phyloP scores from a whole-genome alignment of 441 rosid species.

The Aquilaria agallochum region DNA sequence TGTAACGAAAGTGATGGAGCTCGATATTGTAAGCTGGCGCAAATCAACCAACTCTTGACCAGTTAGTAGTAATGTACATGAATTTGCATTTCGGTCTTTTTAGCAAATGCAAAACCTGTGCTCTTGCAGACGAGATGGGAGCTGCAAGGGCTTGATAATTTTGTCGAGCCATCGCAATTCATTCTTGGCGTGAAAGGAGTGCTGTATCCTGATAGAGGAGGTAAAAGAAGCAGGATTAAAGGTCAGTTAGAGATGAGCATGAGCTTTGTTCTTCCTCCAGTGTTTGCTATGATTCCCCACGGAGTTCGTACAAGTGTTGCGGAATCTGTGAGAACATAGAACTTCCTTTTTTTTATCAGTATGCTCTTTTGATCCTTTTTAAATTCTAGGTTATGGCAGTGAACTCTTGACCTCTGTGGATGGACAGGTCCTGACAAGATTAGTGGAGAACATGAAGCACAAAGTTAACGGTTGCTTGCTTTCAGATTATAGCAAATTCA shows the following conservation, averaged over 20 bases:
- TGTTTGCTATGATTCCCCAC: conserved; percentile 62
- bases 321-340: conserved; percentile 45
- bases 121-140: conserved; percentile 72
- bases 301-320: conserved; percentile 60
- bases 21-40: conserved; percentile 53
- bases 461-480: conserved; percentile 82
- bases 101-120: conserved; percentile 7
- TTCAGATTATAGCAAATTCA: conserved; percentile 73
- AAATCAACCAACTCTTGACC: background rate
- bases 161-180: conserved; percentile 63
- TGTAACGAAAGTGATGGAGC: conserved; percentile 69
- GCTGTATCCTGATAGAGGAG: conserved; percentile 58
- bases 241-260: conserved; percentile 78
- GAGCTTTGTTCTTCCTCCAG: conserved; percentile 75
- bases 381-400: background rate
- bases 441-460: conserved; percentile 79
- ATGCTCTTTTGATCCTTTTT: background rate
- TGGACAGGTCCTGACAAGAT: conserved; percentile 52
- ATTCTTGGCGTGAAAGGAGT: conserved; percentile 68
- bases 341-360: background rate
- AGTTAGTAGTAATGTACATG: background rate
- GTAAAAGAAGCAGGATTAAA: conserved; percentile 50
- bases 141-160: conserved; percentile 64
- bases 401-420: background rate
- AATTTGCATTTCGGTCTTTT: background rate